A percentile compares a stretch with the other conserved stretches of the same genome.
Conservation (phyloP, 176 grass and related monocot species). For the Typha latifolia region DNA sequence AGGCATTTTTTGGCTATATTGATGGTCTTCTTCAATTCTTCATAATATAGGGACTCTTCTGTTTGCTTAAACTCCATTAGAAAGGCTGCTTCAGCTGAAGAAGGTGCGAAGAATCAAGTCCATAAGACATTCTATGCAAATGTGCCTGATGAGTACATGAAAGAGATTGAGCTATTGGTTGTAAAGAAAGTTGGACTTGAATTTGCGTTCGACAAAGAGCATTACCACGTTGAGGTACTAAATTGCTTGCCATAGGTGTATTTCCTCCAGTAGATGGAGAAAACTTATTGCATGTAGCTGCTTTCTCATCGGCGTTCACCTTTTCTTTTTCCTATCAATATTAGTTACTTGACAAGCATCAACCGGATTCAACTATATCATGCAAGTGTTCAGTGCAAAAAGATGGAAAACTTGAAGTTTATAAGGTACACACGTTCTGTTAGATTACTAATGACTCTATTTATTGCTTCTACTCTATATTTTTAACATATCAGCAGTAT, state of each 20-base stretch:
- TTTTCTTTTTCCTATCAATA: slow-evolving; percentile 3
- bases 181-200: slow-evolving; percentile 16
- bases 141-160: neutral
- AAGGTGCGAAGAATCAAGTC: neutral
- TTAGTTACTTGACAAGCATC: slow-evolving; percentile 49
- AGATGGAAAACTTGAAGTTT: slow-evolving; percentile 41
- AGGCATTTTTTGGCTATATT: neutral
- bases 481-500: neutral
- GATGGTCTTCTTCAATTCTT: neutral
- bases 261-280: neutral
- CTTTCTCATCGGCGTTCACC: neutral
- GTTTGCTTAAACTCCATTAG: slow-evolving; percentile 3
- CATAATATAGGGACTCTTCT: neutral
- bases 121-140: slow-evolving; percentile 12
- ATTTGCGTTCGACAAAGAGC: slow-evolving; percentile 18
- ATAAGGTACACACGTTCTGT: slow-evolving; percentile 38
- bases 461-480: slow-evolving; percentile 3
- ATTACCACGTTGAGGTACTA: slow-evolving; percentile 27
- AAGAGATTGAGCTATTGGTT: slow-evolving; percentile 15
- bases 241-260: neutral
- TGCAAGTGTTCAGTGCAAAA: slow-evolving; percentile 52
- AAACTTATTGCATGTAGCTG: neutral
- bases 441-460: neutral
- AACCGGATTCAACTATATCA: slow-evolving; percentile 35
- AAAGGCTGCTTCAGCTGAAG: neutral